phyloP scores from a whole-genome alignment of 2,329 filamentous ascomycete species.

The Stachybotrys echinatus region DNA sequence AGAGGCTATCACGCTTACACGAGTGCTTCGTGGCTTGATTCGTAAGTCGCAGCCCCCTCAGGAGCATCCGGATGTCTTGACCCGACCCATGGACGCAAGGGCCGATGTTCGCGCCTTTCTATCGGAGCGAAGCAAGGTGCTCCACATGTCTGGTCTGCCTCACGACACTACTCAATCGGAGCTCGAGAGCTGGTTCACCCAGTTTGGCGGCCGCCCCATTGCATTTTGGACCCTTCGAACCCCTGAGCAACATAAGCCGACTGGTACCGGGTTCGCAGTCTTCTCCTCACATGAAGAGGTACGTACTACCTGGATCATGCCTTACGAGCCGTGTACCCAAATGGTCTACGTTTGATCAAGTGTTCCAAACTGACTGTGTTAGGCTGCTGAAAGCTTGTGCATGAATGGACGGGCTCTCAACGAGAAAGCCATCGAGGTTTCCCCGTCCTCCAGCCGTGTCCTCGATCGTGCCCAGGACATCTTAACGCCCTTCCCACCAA shows the following conservation, averaged over 20 bases:
- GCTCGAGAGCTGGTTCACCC: conserved; percentile 98
- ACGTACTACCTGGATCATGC: conserved; percentile 39
- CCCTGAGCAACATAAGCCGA: conserved; percentile 99
- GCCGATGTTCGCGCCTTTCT: conserved; percentile 96
- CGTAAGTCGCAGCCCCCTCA: conserved; percentile 92
- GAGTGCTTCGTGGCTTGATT: conserved; percentile 87
- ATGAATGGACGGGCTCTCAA: conserved; percentile 99
- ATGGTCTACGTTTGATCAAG: background rate
- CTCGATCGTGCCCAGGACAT: conserved; percentile 94
- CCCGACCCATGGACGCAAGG: conserved; percentile 90
- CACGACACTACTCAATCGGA: conserved; percentile 99
- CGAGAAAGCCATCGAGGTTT: conserved; percentile 98
- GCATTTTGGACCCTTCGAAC: conserved; percentile 98
- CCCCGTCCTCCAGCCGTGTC: conserved; percentile 93
- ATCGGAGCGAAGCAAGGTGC: conserved; percentile 92
- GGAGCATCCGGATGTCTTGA: conserved; percentile 92
- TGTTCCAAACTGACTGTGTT: background rate
- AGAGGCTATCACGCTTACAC: conserved; percentile 88
- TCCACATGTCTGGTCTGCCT: conserved; percentile 95
- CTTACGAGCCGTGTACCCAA: too few species aligned
- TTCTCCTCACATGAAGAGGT: conserved; percentile 99
- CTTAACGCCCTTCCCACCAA: conserved; percentile 92
- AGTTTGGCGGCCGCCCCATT: conserved; percentile 95
- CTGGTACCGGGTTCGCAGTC: conserved; percentile 93
- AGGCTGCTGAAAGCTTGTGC: conserved; percentile 96